These are phyloP conservation scores for Plectosphaerella cucumerina DNA, from an alignment of 2,329 filamentous ascomycete genomes.

Conservation along the genomic window DNA sequence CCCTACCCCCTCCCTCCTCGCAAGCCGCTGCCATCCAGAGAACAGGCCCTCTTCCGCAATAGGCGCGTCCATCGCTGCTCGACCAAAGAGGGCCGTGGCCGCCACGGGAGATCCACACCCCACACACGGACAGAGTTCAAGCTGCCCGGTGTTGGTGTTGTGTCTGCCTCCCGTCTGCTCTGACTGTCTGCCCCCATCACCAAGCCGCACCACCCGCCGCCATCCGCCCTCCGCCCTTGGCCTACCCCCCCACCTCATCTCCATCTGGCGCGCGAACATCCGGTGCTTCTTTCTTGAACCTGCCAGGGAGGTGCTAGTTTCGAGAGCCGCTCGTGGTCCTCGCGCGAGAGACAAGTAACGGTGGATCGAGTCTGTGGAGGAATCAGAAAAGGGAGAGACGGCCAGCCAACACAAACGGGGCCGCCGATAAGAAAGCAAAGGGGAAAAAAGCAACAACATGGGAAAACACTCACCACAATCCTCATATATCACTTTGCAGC, in stretches of 20 bases:
- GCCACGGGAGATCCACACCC: background rate
- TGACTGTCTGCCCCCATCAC: background rate
- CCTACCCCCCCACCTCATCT: background rate
- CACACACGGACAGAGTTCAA: background rate
- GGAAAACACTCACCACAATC: background rate
- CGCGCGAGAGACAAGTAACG: background rate
- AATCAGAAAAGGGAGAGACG: too few relatives aligned
- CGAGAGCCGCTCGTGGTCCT: background rate
- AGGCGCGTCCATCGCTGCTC: background rate
- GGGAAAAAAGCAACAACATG: background rate
- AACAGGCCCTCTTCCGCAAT: background rate
- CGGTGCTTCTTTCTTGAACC: background rate
- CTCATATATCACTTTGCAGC: background rate
- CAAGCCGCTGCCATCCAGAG: too few relatives aligned
- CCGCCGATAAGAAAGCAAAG: background rate
- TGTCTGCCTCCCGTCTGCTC: too few relatives aligned
- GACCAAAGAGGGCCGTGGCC: background rate
- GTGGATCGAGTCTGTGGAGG: background rate
- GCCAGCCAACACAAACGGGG: background rate
- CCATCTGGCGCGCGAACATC: background rate
- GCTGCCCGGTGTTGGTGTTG: background rate
- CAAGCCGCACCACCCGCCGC: background rate
- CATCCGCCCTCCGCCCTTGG: background rate
- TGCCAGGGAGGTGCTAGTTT: background rate
- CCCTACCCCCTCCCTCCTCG: background rate